Percentiles rank a stretch among this genome's conserved stretches.
These are phyloP conservation scores for Cystobasidium ongulense DNA, from an alignment of 768 basidiomycete genomes.

Conservation along the genomic window DNA sequence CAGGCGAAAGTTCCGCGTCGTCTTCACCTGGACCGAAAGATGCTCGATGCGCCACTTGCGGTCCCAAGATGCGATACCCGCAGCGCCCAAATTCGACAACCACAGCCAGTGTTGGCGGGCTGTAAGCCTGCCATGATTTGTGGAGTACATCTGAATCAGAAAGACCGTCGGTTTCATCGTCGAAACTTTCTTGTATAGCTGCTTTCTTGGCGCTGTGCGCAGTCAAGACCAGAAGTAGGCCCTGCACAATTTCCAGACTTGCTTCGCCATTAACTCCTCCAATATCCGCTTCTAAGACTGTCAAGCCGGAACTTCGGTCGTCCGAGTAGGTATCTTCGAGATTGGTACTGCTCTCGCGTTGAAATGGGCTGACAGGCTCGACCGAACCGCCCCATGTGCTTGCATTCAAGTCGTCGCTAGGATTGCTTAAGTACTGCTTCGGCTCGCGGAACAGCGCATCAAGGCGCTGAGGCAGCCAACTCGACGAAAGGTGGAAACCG, in stretches of 20 bases:
- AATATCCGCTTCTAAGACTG: conserved; percentile 13
- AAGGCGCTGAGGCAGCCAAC: conserved; percentile 17
- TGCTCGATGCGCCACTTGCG: neutral
- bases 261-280: conserved; percentile 21
- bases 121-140: neutral
- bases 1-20: neutral
- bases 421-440: neutral
- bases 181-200: neutral
- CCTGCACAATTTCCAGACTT: conserved; percentile 4
- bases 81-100: conserved; percentile 8
- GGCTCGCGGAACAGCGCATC: neutral
- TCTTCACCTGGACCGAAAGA: conserved; percentile 26
- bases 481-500: conserved; percentile 2
- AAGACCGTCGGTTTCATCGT: neutral
- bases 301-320: neutral
- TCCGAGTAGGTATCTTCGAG: neutral
- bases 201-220: neutral
- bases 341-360: neutral
- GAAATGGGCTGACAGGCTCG: neutral
- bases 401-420: neutral
- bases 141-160: neutral
- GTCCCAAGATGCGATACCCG: conserved; percentile 13
- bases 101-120: neutral
- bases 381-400: neutral
- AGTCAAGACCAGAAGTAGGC: neutral